Evolutionary conservation across 2,329 filamentous ascomycete species (phyloP), one percentile per base, ranked within the genome.

Genomic region (Madurella fahalii): DNA sequence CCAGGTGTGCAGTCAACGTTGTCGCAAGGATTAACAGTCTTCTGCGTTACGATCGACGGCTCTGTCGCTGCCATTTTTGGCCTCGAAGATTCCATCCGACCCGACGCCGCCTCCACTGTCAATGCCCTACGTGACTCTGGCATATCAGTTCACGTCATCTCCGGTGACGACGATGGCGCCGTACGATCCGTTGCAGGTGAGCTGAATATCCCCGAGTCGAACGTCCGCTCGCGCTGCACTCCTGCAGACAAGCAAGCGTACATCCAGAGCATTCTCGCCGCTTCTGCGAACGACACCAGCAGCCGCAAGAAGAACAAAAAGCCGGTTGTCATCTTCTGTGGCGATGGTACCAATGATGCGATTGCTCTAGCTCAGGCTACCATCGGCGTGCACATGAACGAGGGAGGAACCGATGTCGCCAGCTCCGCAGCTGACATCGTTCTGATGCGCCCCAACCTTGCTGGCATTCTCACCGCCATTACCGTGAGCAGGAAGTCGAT

Each of bases 301-400:
- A n/a, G 17, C 7, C 9, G 18, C n/a, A 51, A 45, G 31, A 48
- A 52, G 13, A 43, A 42, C 30, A 54, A 58, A 42, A 37, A 54
- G 0, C 61, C 71, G 0, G 68, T 78, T 1, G 79, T 89, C 16
- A 68, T 91, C 5, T 92, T 93, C 68, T 79, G 81, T 48, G 89
- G 89, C 34, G 89, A 93, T 62, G 89, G 89, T 1, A 90, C 86
- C 13, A 93, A 93, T 67, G 89, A 93, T 64, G 86, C 89, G 0
- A 76, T 82, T 2, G 89, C 89, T 0, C 76, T 93, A 2, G 83
- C 86, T 0, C 81, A 85, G 64, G 86, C 89, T 1, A 80, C 79
- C 5, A 78, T 93, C 30, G 89, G 89, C 30, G 74, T 91, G 0
- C 85, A 89, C 60, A 81, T 93, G 66, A 56, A 58, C 44, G 32